These are phyloP conservation scores for Barnettozyma salicaria DNA, from an alignment of 805 yeast genomes.

Conservation along the genomic window DNA sequence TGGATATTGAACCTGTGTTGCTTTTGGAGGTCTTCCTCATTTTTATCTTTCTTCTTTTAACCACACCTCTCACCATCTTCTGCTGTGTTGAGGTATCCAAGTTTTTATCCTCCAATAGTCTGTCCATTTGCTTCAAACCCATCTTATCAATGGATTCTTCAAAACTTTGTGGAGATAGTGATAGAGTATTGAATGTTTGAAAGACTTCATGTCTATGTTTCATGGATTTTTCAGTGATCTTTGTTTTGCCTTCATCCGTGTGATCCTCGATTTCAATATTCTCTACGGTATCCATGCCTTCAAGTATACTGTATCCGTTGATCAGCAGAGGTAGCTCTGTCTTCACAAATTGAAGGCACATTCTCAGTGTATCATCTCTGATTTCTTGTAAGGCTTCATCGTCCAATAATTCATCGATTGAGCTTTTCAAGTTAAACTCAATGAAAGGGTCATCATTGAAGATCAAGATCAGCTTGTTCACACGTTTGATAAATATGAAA, in stretches of 20 bases:
- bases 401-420: conserved; percentile 25
- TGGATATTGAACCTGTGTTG: background rate
- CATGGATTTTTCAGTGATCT: background rate
- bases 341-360: conserved; percentile 19
- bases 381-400: conserved; percentile 20
- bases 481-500: conserved; percentile 18
- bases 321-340: conserved; percentile 22
- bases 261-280: conserved; percentile 9
- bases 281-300: conserved; percentile 10
- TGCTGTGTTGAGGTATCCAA: too few species aligned
- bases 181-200: conserved; percentile 17
- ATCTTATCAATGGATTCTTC: conserved; percentile 18
- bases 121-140: conserved; percentile 7
- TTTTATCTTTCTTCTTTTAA: too few species aligned
- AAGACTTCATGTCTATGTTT: conserved; percentile 2
- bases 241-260: conserved; percentile 1
- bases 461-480: conserved; percentile 20
- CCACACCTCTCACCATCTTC: too few species aligned
- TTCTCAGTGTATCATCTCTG: conserved; percentile 17
- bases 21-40: too few species aligned
- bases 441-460: conserved; percentile 24
- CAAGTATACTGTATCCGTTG: conserved; percentile 12
- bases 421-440: conserved; percentile 21
- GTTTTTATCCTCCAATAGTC: too few species aligned
- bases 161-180: conserved; percentile 15